Evolutionary conservation across 768 basidiomycete genomes (phyloP).

Genomic region (Pisolithus tinctorius): DNA sequence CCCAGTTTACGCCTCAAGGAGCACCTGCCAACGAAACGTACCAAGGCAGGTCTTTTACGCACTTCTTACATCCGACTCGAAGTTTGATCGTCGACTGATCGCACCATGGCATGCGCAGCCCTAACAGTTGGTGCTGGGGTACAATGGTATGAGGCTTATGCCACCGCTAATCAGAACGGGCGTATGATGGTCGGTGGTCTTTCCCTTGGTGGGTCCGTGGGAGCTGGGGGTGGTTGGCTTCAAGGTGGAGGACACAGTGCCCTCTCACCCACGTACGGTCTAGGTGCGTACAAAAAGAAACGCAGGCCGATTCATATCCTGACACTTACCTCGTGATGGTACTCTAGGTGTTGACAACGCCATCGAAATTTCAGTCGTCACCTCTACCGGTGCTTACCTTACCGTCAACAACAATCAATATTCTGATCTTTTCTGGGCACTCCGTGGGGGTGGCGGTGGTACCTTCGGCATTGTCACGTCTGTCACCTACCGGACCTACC

Average conservation of each 20-base stretch:
- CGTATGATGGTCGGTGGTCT: constrained; percentile 42
- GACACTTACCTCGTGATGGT: not conserved
- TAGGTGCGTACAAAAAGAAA: constrained; percentile 24
- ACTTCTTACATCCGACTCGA: not conserved
- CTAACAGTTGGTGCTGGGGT: constrained; percentile 35
- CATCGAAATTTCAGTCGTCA: constrained; percentile 39
- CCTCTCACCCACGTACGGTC: constrained; percentile 33
- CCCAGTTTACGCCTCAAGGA: constrained; percentile 29
- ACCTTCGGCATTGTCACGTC: constrained; percentile 44
- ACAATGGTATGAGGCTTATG: constrained; percentile 40
- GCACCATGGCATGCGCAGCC: constrained; percentile 18
- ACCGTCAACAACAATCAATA: constrained; percentile 35
- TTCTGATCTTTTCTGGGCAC: constrained; percentile 46
- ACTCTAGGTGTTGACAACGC: constrained; percentile 21
- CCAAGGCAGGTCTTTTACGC: constrained; percentile 12
- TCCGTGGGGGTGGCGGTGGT: constrained; percentile 46
- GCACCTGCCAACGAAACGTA: constrained; percentile 8
- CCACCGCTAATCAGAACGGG: constrained; percentile 29
- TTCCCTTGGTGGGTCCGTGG: constrained; percentile 34
- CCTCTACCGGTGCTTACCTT: constrained; percentile 33
- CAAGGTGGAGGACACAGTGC: constrained; percentile 42
- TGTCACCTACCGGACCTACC: constrained; percentile 40
- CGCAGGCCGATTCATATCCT: not conserved
- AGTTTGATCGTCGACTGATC: not conserved
- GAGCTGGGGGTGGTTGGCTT: constrained; percentile 43